Base-by-base conservation (phyloP, 2,329 filamentous ascomycete species). In the Gnomoniopsis sp. region DNA sequence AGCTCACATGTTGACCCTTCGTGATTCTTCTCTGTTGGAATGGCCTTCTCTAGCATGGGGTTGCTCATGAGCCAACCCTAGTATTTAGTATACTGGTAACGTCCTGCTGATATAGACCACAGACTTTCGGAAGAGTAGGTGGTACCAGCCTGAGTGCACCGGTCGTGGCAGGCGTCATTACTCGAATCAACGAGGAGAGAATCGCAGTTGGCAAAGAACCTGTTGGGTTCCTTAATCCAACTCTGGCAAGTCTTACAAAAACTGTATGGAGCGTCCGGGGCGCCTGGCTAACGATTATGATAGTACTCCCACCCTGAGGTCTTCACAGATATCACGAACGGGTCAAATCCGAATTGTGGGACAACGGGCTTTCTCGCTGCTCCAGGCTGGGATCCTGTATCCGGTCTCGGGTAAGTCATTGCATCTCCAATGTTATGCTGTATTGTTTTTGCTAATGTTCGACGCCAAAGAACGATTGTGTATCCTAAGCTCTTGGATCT, bases 131-230 rank as follows among this genome's bases (percentile, higher is more conserved):
- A 19, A 36, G 30, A 14, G 62, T 69, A 23, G 77, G 75, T 19
- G 83, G 83, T 15, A 83, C 79, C 2, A 80, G 76, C 26, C 81
- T 84, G 38, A 79, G 85, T 0, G 71, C 82, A 0, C 88, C 88
- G 0, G 72, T 83, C 0, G 82, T 83, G 36, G 80, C 83, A 1
- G 80, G 77, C 6, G 75, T 88, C 47, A 73, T 89, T 43, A 75
- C 82, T 1, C 76, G 89, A 3, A 71, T 89, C 57, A 89, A 89
- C 63, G 85, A 88, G 64, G 83, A 80, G 1, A 73, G 83, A 38
- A 69, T 87, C n/a, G 71, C 76, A 0, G 72, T 70, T 8, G 79
- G 80, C 2, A 77, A 80, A 66, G 62, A 56, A 19, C 66, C 72
- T 2, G 60, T 78, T 0, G 71, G 72, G 3, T 74, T 73, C 53